Conservation (phyloP, 306 rosid genomes). For the Luffa aegyptiaca region DNA sequence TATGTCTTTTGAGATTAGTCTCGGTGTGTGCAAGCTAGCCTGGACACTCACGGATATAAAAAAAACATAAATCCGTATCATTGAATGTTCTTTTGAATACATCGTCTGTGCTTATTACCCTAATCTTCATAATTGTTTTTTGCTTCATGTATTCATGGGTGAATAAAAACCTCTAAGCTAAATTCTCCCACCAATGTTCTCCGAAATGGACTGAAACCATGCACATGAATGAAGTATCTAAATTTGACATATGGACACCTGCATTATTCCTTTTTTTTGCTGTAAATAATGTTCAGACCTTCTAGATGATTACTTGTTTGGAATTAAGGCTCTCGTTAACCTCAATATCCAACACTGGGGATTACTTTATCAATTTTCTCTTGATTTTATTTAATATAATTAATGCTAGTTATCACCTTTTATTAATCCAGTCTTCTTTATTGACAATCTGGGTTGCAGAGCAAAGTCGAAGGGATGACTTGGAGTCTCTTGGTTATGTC, state of each 20-base stretch:
- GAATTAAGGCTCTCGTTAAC: not conserved
- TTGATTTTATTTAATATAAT: not conserved
- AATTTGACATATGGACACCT: not conserved
- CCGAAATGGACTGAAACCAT: not conserved
- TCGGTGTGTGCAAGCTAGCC: no score
- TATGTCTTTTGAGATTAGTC: no score
- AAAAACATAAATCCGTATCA: not conserved
- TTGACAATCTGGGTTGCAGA: conserved; percentile 37
- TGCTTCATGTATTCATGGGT: not conserved
- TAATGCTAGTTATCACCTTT: not conserved
- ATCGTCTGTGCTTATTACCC: not conserved
- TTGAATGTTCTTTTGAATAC: not conserved
- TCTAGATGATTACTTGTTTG: not conserved
- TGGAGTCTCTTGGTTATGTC: conserved; percentile 95
- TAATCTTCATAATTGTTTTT: not conserved
- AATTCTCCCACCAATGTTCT: not conserved
- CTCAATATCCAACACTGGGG: not conserved
- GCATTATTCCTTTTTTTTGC: not conserved
- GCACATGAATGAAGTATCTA: not conserved
- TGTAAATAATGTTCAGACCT: not conserved
- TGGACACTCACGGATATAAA: no score
- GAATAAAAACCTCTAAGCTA: not conserved
- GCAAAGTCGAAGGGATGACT: conserved; percentile 97
- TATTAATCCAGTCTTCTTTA: not conserved
- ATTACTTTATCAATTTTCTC: not conserved